A percentile compares a stretch with the other conserved stretches of the same genome.
Evolutionary conservation across 495 filamentous ascomycete genomes (phyloP).

Genomic region (Xylaria venustula): DNA sequence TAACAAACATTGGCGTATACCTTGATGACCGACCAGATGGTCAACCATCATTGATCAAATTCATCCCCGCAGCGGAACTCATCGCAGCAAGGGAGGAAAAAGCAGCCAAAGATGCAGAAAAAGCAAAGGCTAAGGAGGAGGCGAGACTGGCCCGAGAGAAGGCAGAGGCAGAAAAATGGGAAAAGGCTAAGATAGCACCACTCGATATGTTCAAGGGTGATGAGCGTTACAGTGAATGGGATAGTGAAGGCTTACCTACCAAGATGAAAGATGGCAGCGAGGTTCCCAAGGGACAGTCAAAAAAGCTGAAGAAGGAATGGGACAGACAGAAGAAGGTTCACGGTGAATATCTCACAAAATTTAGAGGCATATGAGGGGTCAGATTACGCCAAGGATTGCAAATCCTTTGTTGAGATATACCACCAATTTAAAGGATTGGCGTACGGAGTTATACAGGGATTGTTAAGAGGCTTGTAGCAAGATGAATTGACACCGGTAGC

Average conservation of each 20-base stretch:
- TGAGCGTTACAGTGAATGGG: constrained; percentile 75
- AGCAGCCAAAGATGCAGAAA: constrained; percentile 53
- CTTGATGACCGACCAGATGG: constrained; percentile 74
- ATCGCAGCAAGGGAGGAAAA: constrained; percentile 72
- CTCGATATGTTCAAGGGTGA: constrained; percentile 71
- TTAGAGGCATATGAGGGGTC: constrained; percentile 28
- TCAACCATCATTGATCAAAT: constrained; percentile 76
- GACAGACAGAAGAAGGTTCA: constrained; percentile 87
- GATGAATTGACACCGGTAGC: background rate
- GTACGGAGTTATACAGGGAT: background rate
- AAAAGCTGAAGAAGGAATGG: constrained; percentile 91
- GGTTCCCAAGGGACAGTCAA: constrained; percentile 73
- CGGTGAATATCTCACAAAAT: constrained; percentile 58
- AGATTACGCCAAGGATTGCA: background rate
- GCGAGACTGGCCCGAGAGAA: constrained; percentile 59
- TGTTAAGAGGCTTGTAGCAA: background rate
- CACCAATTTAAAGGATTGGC: too few species aligned
- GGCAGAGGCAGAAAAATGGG: constrained; percentile 52
- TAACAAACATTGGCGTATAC: constrained; percentile 78
- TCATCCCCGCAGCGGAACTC: constrained; percentile 68
- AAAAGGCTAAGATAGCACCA: constrained; percentile 69
- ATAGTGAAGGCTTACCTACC: constrained; percentile 79
- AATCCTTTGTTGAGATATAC: background rate
- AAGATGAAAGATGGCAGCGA: constrained; percentile 74
- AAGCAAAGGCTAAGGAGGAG: constrained; percentile 57